Base-by-base conservation (phyloP, 345 rosid genomes). In the Linum trigynum region DNA sequence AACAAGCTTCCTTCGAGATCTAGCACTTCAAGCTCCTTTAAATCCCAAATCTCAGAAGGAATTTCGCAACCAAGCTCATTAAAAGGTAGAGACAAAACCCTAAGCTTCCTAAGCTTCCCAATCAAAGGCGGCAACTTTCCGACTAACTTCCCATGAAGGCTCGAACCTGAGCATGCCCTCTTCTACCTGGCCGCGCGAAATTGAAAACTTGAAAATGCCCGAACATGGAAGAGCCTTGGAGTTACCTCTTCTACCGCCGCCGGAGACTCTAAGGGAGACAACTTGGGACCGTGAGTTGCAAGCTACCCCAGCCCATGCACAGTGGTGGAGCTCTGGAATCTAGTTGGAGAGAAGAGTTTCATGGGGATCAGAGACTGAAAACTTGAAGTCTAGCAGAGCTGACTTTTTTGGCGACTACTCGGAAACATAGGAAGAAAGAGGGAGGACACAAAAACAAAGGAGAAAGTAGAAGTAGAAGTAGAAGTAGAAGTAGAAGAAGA, bases 261-360 rank as follows among this genome's bases (percentile, higher is more conserved):
- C 80, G 7, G 72, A 60, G 57, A 84, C 67, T 5, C 58, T 75
- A 4, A 81, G 5, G 51, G 79, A 77, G 72, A 76, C 73, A 64
- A 77, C 82, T 43, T 62, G 72, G 3, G 59, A 73, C 62, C 67
- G 62, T 35, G 81, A 72, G 80, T 81, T 75, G 62, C 85, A 84
- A 5, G 80, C 56, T 6, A 81, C 84, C 40, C 84, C 88, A 40
- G 17, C 57, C 84, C 82, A 84, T 5, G 84, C 79, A 70, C 84
- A 84, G 68, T 72, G 80, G 67, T 69, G 61, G 16, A 68, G 61
- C 60, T 40, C 72, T 67, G 59, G 39, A 2, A 75, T 57, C 68
- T 67, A 59, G 85, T 80, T 79, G 65, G 76, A 71, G 9, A 85
- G 81, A 37, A 81, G 83, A 39, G 75, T 59, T 41, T 79, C 82